Base-by-base conservation (phyloP, 2,329 filamentous ascomycete genomes). In the Davidsoniella neocaledoniae region DNA sequence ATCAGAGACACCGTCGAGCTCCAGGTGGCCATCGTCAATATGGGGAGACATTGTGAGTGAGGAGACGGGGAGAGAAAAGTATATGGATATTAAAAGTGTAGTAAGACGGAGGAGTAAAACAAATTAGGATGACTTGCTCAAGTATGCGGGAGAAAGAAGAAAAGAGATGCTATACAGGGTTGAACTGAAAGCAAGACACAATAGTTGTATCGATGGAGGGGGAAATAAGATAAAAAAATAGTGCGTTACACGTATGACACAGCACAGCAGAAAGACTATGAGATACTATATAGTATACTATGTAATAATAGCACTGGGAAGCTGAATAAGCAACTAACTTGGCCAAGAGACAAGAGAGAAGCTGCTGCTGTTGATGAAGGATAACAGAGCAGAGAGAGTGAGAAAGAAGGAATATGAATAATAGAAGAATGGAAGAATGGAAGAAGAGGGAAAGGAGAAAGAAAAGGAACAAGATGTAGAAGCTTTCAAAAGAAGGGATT, bases 11-110 rank as follows among this genome's bases (percentile, higher is more conserved):
- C 14, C 23, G 23, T 49, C 42, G 14, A 49, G 23, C 17, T 49
- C 51, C 6, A 53, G 42, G 19, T 49, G 51, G 19, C 50, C 45
- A 23, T 49, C 40, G 16, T 55, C 54, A 42, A 46, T 46, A 48
- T 57, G 56, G 37, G 56, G 55, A 40, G 56, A 49, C 56, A 57
- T 57, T 45, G 26, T 52, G 37, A 21, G 21, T 33, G 17, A 10
- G n/a, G 19, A n/a, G 17, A 5, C n/a, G 7, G 12, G 21, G 21
- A 46, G 29, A 46, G n/a, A 14, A 40, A 14, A 2, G 26, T 10
- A 10, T n/a, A 7, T 9, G 14, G 38, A n/a, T 10, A 19, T 9
- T 12, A 33, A 33, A 33, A 10, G 26, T 33, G 7, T 4, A 33
- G 26, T 33, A 33, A 33, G 26, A 33, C 10, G 10, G 26, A 33